These are phyloP conservation scores for Cystobasidium tubakii DNA, from an alignment of 768 basidiomycete genomes.

Conservation along the genomic window DNA sequence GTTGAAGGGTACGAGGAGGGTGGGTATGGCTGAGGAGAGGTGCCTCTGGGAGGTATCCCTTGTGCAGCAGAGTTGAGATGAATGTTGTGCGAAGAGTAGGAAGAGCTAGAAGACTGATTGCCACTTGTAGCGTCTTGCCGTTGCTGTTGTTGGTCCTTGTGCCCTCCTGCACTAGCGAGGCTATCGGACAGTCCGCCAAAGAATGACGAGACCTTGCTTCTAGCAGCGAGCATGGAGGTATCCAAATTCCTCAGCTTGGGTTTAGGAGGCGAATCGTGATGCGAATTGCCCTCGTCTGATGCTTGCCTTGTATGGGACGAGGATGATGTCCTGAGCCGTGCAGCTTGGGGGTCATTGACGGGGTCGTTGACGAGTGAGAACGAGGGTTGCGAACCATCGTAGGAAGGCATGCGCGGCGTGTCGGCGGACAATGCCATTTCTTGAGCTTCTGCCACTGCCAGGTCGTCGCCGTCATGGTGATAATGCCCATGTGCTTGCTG, in stretches of 20 bases:
- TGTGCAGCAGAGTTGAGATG: neutral
- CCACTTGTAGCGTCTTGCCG: neutral
- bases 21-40: neutral
- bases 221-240: neutral
- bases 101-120: neutral
- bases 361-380: neutral
- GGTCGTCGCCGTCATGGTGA: neutral
- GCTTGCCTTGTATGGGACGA: neutral
- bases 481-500: constrained; percentile 1
- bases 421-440: too few species aligned
- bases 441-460: too few species aligned
- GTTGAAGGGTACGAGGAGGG: neutral
- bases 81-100: neutral
- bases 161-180: neutral
- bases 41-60: neutral
- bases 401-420: neutral
- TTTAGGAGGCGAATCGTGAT: neutral
- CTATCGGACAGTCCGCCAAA: neutral
- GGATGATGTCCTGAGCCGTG: neutral
- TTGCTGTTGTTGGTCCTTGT: neutral
- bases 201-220: neutral
- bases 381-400: neutral
- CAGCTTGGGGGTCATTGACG: neutral
- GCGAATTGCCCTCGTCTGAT: neutral
- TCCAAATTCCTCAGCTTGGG: constrained; percentile 9